Evolutionary conservation across 805 yeast genomes (phyloP).

Genomic region (Candida piceae): DNA sequence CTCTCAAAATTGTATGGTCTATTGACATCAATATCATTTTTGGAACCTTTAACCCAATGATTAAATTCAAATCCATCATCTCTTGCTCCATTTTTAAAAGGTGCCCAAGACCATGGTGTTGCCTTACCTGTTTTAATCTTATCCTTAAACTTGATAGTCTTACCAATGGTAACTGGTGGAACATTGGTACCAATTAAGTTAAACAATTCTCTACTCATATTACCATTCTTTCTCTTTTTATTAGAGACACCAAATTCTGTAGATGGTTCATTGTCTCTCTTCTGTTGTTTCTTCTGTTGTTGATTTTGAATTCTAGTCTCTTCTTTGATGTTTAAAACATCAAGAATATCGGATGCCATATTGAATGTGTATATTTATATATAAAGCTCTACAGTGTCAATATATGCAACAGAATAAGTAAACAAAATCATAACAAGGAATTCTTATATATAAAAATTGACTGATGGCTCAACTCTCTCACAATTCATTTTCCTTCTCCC

Average conservation of each 20-base stretch:
- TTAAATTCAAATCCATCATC: constrained; percentile 46
- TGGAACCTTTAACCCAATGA: constrained; percentile 82
- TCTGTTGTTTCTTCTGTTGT: constrained; percentile 35
- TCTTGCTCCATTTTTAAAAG: constrained; percentile 54
- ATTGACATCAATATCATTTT: constrained; percentile 28
- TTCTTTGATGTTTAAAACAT: constrained; percentile 65
- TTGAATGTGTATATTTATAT: too few relatives aligned
- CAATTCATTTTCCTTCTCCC: too few relatives aligned
- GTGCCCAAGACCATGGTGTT: constrained; percentile 75
- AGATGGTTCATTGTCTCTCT: constrained; percentile 10
- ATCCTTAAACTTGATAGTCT: constrained; percentile 52
- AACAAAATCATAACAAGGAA: too few relatives aligned
- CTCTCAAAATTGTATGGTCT: constrained; percentile 67
- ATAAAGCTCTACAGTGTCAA: too few relatives aligned
- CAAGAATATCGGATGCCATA: constrained; percentile 59
- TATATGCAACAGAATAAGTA: too few relatives aligned
- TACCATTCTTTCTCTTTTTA: constrained; percentile 39
- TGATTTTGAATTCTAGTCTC: constrained; percentile 31
- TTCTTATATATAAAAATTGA: too few relatives aligned
- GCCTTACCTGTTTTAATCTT: constrained; percentile 58
- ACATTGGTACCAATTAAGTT: constrained; percentile 86
- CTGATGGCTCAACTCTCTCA: too few relatives aligned
- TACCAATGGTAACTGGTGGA: constrained; percentile 69
- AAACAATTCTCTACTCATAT: constrained; percentile 87
- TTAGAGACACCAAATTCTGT: constrained; percentile 21